These are phyloP conservation scores for Neopestalotiopsis sp. DNA, from an alignment of 2,329 filamentous ascomycete species.

Conservation along the genomic window DNA sequence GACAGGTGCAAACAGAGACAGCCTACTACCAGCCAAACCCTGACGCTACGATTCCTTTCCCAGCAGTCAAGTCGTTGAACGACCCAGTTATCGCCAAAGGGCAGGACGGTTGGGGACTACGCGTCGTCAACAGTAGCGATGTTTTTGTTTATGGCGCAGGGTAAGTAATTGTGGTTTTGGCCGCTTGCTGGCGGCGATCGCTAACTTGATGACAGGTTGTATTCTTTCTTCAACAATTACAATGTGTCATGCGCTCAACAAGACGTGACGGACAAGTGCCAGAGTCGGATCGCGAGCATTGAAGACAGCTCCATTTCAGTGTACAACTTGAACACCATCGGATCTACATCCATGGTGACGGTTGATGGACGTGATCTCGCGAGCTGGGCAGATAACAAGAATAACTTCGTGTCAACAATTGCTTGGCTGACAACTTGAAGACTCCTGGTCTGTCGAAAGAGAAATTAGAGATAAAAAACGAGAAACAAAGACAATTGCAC, in stretches of 20 bases:
- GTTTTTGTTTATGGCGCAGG: conserved; percentile 67
- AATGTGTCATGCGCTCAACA: conserved; percentile 51
- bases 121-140: conserved; percentile 60
- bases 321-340: conserved; percentile 53
- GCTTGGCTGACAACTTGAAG: conserved; percentile 31
- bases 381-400: conserved; percentile 42
- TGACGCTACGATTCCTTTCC: conserved; percentile 61
- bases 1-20: conserved; percentile 71
- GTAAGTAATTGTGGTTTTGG: conserved; percentile 23
- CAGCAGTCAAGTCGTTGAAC: conserved; percentile 42
- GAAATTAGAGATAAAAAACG: neutral
- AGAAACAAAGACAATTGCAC: neutral
- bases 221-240: conserved; percentile 73
- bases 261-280: conserved; percentile 48
- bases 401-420: conserved; percentile 43
- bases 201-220: conserved; percentile 44
- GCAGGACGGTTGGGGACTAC: conserved; percentile 68
- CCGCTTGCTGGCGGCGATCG: neutral
- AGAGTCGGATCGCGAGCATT: conserved; percentile 46
- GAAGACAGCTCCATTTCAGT: conserved; percentile 37
- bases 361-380: conserved; percentile 40
- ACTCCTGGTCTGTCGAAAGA: conserved; percentile 22
- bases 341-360: conserved; percentile 45
- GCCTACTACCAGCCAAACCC: conserved; percentile 75
- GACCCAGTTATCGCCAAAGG: conserved; percentile 53